Evolutionary conservation across 179 eudicot genomes (phyloP), one percentile per base, ranked within the genome.

Genomic region (Drosera spatulata): DNA sequence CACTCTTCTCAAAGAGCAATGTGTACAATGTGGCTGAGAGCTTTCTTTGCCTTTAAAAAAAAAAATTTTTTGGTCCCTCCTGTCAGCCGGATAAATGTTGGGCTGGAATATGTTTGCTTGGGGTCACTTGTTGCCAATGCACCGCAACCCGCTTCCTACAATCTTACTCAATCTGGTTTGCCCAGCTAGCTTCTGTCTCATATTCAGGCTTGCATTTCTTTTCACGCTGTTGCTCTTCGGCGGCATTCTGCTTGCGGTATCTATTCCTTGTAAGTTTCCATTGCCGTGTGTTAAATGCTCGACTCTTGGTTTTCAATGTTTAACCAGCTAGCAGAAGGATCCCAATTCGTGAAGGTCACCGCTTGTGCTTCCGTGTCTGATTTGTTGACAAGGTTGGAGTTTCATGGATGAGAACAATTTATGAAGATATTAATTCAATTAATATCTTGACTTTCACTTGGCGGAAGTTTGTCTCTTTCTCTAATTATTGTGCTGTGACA

Each of bases 1-100:
- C 2, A 56, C 77, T 10, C 71, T 87, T 2, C 72, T 81, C 43
- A 73, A 75, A 54, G 81, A 85, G 6, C 71, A 72, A 33, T n/a
- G n/a, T n/a, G 55, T 87, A 12, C 93, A 33, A 47, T 46, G 45
- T 9, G n/a, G n/a, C n/a, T 9, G 4, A 13, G 22, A 10, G 4
- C 41, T 9, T 13, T 37, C 14, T 12, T 4, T 37, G 15, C 39
- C 7, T 53, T 37, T 66, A 46, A 45, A 53, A 73, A 59, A 67
- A 62, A 22, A 0, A 22, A 22, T 22, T 22, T 48, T 58, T 3
- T 4, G 9, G 14, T 42, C 14, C 14, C 5, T 54, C 58, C 71
- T 70, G 80, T 66, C 75, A 93, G 99, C 89, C 96, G 80, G 99
- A 93, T 81, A 89, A 89, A 71, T 77, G 95, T 61, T 84, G 95